These are phyloP conservation scores for Candida sonorensis DNA, from an alignment of 805 yeast species.

Conservation along the genomic window DNA sequence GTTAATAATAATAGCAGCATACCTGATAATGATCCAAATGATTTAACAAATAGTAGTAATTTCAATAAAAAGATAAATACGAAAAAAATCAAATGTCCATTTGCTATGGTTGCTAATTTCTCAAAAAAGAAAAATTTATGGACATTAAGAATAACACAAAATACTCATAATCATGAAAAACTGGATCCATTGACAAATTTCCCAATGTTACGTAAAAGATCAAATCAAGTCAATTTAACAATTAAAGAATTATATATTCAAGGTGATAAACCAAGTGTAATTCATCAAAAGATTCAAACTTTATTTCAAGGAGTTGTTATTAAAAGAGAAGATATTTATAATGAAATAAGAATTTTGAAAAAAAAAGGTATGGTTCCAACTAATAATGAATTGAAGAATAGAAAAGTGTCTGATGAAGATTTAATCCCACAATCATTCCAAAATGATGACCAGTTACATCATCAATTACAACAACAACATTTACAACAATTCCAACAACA, in stretches of 20 bases:
- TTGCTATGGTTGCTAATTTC: constrained; percentile 51
- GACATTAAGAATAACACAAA: constrained; percentile 47
- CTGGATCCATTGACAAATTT: constrained; percentile 48
- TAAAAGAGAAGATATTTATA: constrained; percentile 52
- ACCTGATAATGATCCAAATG: not conserved
- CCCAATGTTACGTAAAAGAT: constrained; percentile 50
- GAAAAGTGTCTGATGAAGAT: constrained; percentile 21
- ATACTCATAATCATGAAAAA: constrained; percentile 54
- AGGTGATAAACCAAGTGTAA: constrained; percentile 50
- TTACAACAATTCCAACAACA: constrained; percentile 2
- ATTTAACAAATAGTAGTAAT: not conserved
- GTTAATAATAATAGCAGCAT: constrained; percentile 1
- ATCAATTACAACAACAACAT: constrained; percentile 2
- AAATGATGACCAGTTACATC: constrained; percentile 10
- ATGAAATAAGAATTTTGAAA: constrained; percentile 50
- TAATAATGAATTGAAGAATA: constrained; percentile 18
- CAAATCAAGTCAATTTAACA: constrained; percentile 43
- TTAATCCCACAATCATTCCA: constrained; percentile 6
- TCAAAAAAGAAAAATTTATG: constrained; percentile 43
- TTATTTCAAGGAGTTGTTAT: constrained; percentile 47
- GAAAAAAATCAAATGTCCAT: constrained; percentile 50
- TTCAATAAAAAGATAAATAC: constrained; percentile 29
- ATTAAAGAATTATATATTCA: constrained; percentile 45
- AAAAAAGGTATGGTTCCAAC: constrained; percentile 34
- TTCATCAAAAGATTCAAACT: constrained; percentile 44